These are phyloP conservation scores for Neonectria coccinea DNA, from an alignment of 2,329 filamentous ascomycete genomes.

Conservation along the genomic window DNA sequence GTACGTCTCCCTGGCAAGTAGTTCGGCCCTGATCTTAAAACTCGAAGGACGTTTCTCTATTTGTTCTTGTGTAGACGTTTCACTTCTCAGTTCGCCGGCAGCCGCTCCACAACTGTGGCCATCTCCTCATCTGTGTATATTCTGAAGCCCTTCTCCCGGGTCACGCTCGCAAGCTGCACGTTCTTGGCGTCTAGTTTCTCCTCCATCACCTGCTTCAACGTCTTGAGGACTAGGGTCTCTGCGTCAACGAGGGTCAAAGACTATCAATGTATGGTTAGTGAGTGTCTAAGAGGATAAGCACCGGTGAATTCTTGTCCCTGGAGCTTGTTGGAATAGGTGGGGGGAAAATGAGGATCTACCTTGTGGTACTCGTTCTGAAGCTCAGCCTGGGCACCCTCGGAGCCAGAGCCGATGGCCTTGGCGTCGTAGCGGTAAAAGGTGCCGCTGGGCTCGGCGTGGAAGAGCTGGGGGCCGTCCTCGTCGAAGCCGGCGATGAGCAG, in stretches of 20 bases:
- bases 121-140: conserved; percentile 99
- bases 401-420: conserved; percentile 97
- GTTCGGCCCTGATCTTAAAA: conserved; percentile 28
- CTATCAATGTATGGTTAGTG: conserved; percentile 51
- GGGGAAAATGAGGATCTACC: conserved; percentile 53
- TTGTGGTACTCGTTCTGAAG: conserved; percentile 99
- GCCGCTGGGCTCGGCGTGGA: conserved; percentile 96
- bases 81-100: conserved; percentile 70
- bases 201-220: conserved; percentile 99
- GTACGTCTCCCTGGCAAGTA: conserved; percentile 32
- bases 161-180: conserved; percentile 96
- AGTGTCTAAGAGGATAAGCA: background rate
- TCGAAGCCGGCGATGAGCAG: conserved; percentile 97
- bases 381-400: conserved; percentile 96
- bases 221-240: conserved; percentile 96
- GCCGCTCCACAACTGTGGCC: conserved; percentile 88
- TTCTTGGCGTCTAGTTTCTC: conserved; percentile 99
- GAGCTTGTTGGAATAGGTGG: background rate
- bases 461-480: conserved; percentile 95
- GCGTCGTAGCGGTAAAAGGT: conserved; percentile 99
- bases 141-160: conserved; percentile 96
- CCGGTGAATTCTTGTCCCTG: background rate
- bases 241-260: conserved; percentile 93
- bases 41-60: conserved; percentile 31
- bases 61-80: conserved; percentile 34